Evolutionary conservation across 2,329 filamentous ascomycete genomes (phyloP).

Genomic region (Elsinoe fawcettii): DNA sequence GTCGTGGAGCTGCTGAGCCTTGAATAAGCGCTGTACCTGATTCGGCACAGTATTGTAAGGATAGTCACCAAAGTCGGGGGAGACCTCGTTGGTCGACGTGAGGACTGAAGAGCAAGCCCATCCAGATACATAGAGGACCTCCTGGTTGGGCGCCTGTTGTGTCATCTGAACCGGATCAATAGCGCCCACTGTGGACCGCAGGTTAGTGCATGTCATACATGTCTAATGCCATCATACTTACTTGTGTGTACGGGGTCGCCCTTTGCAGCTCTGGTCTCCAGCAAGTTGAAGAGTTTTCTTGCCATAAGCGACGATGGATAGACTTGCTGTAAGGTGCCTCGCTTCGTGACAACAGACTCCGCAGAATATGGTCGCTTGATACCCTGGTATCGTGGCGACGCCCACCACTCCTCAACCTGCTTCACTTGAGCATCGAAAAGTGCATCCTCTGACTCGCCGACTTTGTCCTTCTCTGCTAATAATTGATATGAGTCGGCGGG

Average conservation of each 20-base stretch:
- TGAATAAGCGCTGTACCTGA: constrained; percentile 91
- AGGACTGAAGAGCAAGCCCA: constrained; percentile 95
- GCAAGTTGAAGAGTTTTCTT: constrained; percentile 82
- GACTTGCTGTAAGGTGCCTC: constrained; percentile 74
- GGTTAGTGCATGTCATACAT: too few species aligned
- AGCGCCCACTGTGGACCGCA: constrained; percentile 63
- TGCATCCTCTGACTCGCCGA: constrained; percentile 72
- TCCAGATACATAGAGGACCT: constrained; percentile 90
- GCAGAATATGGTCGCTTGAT: constrained; percentile 90
- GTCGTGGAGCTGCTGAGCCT: constrained; percentile 95
- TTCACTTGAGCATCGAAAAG: constrained; percentile 76
- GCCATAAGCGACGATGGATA: constrained; percentile 95
- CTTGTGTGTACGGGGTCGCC: constrained; percentile 90
- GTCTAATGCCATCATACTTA: constrained; percentile 40
- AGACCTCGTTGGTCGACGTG: constrained; percentile 93
- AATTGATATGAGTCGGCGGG: constrained; percentile 79
- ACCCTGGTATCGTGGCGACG: constrained; percentile 70
- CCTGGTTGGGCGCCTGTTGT: constrained; percentile 91
- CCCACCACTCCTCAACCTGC: constrained; percentile 88
- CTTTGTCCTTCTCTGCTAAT: constrained; percentile 67
- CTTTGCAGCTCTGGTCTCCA: constrained; percentile 67
- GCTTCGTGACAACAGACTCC: constrained; percentile 85
- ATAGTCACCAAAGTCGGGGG: constrained; percentile 95
- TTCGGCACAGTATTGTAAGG: constrained; percentile 98
- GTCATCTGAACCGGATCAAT: constrained; percentile 99